A percentile compares a stretch with the other conserved stretches of the same genome.
phyloP scores from a whole-genome alignment of 164 flowering plant species.

The Amborella trichopoda region DNA sequence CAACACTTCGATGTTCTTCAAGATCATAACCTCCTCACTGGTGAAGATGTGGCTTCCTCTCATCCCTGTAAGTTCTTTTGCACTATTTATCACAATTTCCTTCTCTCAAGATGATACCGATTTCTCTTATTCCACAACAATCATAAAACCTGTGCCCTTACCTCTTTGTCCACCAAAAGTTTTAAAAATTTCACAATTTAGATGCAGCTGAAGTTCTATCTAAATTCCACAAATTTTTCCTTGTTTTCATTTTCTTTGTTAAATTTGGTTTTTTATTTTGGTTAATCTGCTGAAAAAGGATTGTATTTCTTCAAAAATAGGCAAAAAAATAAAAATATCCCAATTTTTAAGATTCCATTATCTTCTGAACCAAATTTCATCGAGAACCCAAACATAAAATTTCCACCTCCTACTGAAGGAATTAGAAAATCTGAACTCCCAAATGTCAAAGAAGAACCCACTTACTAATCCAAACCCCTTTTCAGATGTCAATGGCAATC shows the following conservation, averaged over 20 bases:
- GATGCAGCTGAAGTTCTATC: not conserved
- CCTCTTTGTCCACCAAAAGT: not conserved
- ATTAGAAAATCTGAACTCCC: no score
- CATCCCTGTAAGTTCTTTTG: constrained; percentile 28
- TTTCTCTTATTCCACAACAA: not conserved
- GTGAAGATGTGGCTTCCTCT: constrained; percentile 58
- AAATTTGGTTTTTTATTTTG: no score
- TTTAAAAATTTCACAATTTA: not conserved
- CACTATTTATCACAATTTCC: constrained; percentile 3
- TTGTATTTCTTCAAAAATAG: not conserved
- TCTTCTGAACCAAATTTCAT: not conserved
- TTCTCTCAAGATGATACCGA: not conserved
- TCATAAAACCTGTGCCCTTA: not conserved
- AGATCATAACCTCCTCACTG: constrained; percentile 22
- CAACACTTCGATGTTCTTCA: constrained; percentile 57
- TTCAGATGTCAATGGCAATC: constrained; percentile 36
- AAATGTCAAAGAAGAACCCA: no score
- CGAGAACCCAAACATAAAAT: not conserved
- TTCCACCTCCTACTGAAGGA: no score
- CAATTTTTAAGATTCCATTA: not conserved
- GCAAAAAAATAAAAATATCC: not conserved
- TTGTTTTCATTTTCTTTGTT: no score
- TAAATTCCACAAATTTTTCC: not conserved
- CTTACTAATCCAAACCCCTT: not conserved
- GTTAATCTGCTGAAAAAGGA: no score